Percentiles rank a stretch among this genome's conserved stretches.
Conservation (phyloP, 345 rosid species). For the Rubroshorea leprosula region DNA sequence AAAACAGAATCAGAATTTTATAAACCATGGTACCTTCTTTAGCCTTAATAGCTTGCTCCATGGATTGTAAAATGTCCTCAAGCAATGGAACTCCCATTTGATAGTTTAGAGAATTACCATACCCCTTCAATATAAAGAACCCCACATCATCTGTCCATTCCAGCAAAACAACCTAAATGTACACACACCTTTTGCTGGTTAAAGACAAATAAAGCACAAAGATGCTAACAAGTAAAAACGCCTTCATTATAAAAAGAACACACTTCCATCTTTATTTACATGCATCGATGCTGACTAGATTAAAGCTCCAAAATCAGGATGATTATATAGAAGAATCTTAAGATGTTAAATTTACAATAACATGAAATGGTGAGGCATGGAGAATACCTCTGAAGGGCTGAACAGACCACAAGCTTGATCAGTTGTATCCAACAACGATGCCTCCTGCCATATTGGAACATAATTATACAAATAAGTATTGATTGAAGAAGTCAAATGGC, state of each 20-base stretch:
- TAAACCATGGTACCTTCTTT: constrained; percentile 49
- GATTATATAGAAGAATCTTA: too few relatives aligned
- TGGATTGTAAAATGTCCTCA: constrained; percentile 72
- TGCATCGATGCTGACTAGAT: too few relatives aligned
- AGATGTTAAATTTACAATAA: too few relatives aligned
- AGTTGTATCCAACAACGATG: constrained; percentile 74
- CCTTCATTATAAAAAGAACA: too few relatives aligned
- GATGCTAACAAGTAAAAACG: too few relatives aligned
- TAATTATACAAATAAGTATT: neutral
- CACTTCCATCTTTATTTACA: too few relatives aligned
- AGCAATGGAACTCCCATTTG: constrained; percentile 89
- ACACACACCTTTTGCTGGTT: constrained; percentile 15
- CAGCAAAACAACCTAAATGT: constrained; percentile 68
- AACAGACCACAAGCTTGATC: constrained; percentile 89
- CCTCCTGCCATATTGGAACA: constrained; percentile 51
- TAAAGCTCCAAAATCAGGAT: too few relatives aligned
- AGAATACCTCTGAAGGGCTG: constrained; percentile 61
- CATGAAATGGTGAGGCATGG: too few relatives aligned
- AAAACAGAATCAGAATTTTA: neutral
- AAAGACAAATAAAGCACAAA: constrained; percentile 6
- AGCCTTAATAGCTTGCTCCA: constrained; percentile 81
- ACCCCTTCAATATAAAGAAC: constrained; percentile 74
- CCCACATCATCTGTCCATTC: constrained; percentile 96
- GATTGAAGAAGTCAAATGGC: constrained; percentile 3
- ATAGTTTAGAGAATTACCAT: constrained; percentile 76